Base-by-base conservation (phyloP, 78 protist species). In the Chrysochromulina tobinii region DNA sequence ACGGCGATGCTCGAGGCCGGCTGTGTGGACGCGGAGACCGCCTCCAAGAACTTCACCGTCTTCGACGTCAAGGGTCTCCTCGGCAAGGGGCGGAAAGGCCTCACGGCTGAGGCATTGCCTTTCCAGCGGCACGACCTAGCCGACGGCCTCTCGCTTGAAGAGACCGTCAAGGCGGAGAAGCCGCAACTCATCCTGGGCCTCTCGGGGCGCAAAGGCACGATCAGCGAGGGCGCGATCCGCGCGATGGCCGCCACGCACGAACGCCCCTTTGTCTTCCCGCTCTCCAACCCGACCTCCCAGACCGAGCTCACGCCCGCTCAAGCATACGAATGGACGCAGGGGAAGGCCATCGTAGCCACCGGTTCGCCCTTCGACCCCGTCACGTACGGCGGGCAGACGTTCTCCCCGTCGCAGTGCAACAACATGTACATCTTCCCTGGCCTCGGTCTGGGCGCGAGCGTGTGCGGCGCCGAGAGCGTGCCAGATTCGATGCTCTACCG, bases 181-280 rank as follows among this genome's bases (percentile, higher is more conserved):
- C 99, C 99, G 61, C 94, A 98, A 7, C 89, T 87, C 18, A 69
- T 98, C 88, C 83, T 98, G 64, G 99, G 99, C 61, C 93, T 97
- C 64, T 72, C 96, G 54, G 96, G 97, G 58, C 66, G n/a, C 48
- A 95, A 97, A 25, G 88, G 93, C 27, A 53, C 53, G 12, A 97
- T 98, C 97, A 91, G 96, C 51, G 92, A 96, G 83, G 96, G 85
- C 23, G 72, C 97, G 20, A 73, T 98, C 54, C 69, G 83, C 48
- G 87, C 88, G 48, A 83, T 94, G 94, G 23, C 90, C 27, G 75
- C 57, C 18, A 55, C 91, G 89, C 59, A 54, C 68, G 95, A 92
- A 67, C 89, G 93, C 27, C 99, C 99, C 25, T 93, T 98, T 94
- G 92, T 99, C 88, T 93, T 98, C 69, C 94, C 99, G 27, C 89